Evolutionary conservation across 305 asterid species (phyloP).

Genomic region (Vinca major): DNA sequence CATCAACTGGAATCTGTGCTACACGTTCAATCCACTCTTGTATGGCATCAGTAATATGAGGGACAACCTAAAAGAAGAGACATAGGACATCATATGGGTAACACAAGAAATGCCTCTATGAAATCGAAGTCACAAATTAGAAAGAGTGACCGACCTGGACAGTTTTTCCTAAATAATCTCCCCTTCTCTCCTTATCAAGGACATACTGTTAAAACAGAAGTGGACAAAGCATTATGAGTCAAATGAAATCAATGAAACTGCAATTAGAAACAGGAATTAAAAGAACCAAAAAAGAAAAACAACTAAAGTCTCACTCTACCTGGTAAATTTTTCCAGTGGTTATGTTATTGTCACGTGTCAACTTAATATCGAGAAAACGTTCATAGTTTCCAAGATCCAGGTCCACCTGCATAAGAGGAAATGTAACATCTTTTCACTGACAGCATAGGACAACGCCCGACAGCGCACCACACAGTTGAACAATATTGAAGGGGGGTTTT

Average conservation of each 20-base stretch:
- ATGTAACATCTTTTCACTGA: background rate
- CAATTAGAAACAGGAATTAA: background rate
- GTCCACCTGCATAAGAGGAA: slow-evolving; percentile 62
- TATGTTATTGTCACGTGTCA: slow-evolving; percentile 79
- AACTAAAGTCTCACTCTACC: slow-evolving; percentile 24
- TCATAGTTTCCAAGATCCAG: slow-evolving; percentile 94
- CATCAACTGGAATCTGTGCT: slow-evolving; percentile 47
- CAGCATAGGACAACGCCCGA: background rate
- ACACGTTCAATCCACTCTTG: slow-evolving; percentile 94
- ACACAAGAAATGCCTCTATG: background rate
- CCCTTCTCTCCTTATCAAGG: slow-evolving; percentile 38
- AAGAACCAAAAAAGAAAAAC: too few species aligned
- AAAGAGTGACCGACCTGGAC: slow-evolving; percentile 32
- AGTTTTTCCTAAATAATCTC: slow-evolving; percentile 41
- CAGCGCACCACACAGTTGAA: too few species aligned
- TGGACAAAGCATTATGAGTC: background rate
- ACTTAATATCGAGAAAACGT: slow-evolving; percentile 68
- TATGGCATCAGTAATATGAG: slow-evolving; percentile 93
- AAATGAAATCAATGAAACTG: background rate
- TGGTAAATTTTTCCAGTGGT: slow-evolving; percentile 92
- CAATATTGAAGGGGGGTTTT: background rate
- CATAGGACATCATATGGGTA: background rate
- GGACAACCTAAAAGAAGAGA: slow-evolving; percentile 18
- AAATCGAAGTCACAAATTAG: background rate
- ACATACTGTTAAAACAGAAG: slow-evolving; percentile 23